Base-by-base conservation (phyloP, 768 basidiomycete species). In the Trametopsis cervina region DNA sequence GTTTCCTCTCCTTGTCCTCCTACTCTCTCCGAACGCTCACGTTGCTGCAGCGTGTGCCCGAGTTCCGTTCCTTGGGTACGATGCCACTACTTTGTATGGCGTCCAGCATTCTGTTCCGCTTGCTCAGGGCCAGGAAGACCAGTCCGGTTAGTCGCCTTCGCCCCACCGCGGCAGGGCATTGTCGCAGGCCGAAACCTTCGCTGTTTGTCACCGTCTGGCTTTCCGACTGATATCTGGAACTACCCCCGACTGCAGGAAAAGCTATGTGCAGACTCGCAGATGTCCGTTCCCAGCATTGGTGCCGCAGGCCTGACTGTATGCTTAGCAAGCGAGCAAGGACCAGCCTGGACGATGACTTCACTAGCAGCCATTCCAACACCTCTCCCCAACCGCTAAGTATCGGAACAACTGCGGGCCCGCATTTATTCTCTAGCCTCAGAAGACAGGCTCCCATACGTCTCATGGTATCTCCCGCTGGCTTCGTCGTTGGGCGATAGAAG, bases 261-360 rank as follows among this genome's bases (percentile, higher is more conserved):
- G 29, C 29, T 7, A 15, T 33, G 7, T n/a, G 7, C 29, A 15
- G 29, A 15, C 29, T 33, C 15, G 29, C 15, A 7, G 29, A 15
- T 33, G 29, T 33, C 7, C 29, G 7, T 15, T 33, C 29, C 15
- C 9, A 33, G 29, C 29, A 33, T 33, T 7, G 29, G 15, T 15
- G 29, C 29, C 29, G 29, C 15, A 7, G 29, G 29, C n/a, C n/a
- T n/a, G n/a, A n/a, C n/a, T n/a, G n/a, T n/a, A n/a, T n/a, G n/a
- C n/a, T n/a, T 33, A 33, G 29, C 29, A 7, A 15, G 15, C 15
- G 9, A 33, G 29, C 29, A 33, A 33, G 29, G n/a, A n/a, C 29
- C 29, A 46, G 18, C 22, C 46, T 47, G 40, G 46, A 3, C 46
- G 25, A 47, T 40, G 46, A 41, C 46, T 40, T 40, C 46, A 47